These are phyloP conservation scores for Rosa lucieae DNA, from an alignment of 306 rosid species.

Conservation along the genomic window DNA sequence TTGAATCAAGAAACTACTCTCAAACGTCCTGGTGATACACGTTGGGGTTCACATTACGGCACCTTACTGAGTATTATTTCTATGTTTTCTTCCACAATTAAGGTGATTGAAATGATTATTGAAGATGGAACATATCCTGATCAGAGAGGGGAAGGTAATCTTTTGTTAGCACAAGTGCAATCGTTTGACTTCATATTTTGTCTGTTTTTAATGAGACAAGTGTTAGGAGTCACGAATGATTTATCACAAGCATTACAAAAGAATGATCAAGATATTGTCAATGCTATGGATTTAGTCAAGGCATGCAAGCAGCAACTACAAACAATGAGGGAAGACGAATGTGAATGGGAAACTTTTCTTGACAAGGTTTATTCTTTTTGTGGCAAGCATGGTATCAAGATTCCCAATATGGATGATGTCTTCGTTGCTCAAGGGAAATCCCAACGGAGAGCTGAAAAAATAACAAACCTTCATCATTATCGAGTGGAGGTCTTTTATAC, in stretches of 20 bases:
- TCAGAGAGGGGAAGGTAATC: not conserved
- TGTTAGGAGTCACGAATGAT: not conserved
- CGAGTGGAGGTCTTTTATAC: not conserved
- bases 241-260: not conserved
- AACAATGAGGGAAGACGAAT: not conserved
- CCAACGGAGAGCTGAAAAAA: not conserved
- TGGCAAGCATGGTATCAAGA: not conserved
- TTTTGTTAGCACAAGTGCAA: not conserved
- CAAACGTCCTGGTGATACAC: not conserved
- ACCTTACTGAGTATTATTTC: not conserved
- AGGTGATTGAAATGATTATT: not conserved
- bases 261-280: constrained; percentile 23
- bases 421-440: not conserved
- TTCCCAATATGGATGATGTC: not conserved
- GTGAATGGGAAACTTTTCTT: not conserved
- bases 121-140: too few relatives aligned
- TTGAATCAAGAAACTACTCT: not conserved
- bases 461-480: constrained; percentile 6
- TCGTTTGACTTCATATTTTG: not conserved
- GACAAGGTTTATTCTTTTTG: not conserved
- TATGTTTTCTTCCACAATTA: not conserved
- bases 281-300: not conserved
- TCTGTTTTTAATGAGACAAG: not conserved
- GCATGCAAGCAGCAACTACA: not conserved
- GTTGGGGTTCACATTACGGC: not conserved